Evolutionary conservation across 2,329 filamentous ascomycete genomes (phyloP), one percentile per base, ranked within the genome.

Genomic region (Paracamarosporium sp.): DNA sequence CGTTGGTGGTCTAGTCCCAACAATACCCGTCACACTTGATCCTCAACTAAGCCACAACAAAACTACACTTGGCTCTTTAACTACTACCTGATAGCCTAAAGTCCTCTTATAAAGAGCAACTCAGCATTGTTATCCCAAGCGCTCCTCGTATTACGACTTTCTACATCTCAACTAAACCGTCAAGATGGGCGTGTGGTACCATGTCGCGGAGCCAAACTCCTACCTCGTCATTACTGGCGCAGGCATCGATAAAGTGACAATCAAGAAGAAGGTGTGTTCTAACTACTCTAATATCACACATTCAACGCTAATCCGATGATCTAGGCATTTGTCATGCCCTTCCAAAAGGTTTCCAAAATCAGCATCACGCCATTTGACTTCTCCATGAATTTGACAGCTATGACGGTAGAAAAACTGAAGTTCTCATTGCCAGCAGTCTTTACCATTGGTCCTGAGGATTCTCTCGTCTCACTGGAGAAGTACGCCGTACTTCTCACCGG

Each of bases 201-300:
- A 83, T 74, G 85, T 92, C 63, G 89, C 90, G 20, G 86, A 86
- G 55, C 88, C 91, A 27, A 90, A 93, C 79, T 86, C 92, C 79
- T 96, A 95, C 83, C 90, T 96, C 78, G 91, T 92, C 82, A 86
- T 95, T 67, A 95, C 91, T 67, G 92, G 92, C 79, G 88, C 88
- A 78, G 87, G 89, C 64, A 84, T 96, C 67, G 82, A 88, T 41
- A 88, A 85, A 69, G 86, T 96, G 67, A 86, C 86, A 65, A 93
- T 96, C 76, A 87, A 86, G 71, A 96, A 96, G 79, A 90, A 91
- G 63, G 83, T 88, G 54, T 35, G 28, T 31, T 25, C 17, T 92
- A 17, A 85, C 83, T 24, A 5, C 31, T 22, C 35, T 31, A 46
- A 41, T 60, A 7, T 64, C 41, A 17, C 6, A 22, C 4, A 2